Evolutionary conservation across 2,329 filamentous ascomycete genomes (phyloP).

Genomic region (Geoglossum cookeanum): DNA sequence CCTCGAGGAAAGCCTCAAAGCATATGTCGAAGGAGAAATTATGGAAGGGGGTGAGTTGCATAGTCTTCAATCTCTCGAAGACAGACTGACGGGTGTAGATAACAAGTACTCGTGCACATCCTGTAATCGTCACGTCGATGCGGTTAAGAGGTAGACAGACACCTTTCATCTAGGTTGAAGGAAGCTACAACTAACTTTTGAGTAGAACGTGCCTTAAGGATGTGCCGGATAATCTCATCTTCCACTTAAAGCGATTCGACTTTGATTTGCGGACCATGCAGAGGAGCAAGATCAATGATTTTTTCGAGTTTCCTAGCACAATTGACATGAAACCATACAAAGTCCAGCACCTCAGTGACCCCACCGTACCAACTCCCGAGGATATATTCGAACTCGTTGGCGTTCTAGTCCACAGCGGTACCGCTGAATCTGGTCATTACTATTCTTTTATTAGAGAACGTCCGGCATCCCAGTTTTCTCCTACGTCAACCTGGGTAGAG

Average conservation of each 20-base stretch:
- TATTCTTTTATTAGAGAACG: conserved; percentile 87
- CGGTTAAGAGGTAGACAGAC: conserved; percentile 53
- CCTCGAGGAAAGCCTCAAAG: conserved; percentile 71
- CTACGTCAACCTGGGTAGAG: conserved; percentile 52
- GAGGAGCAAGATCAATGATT: conserved; percentile 86
- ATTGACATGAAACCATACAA: conserved; percentile 86
- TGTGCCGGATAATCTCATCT: conserved; percentile 83
- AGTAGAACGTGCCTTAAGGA: conserved; percentile 71
- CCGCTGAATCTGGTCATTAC: conserved; percentile 87
- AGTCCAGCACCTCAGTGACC: conserved; percentile 58
- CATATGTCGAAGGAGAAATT: conserved; percentile 90
- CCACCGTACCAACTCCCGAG: conserved; percentile 32
- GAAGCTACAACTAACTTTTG: neutral
- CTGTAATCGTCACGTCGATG: conserved; percentile 77
- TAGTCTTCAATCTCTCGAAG: neutral
- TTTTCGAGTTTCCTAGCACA: conserved; percentile 66
- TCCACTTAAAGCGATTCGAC: conserved; percentile 79
- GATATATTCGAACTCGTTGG: conserved; percentile 92
- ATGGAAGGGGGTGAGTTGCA: conserved; percentile 59
- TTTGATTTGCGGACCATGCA: conserved; percentile 61
- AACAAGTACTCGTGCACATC: conserved; percentile 96
- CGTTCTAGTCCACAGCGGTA: conserved; percentile 80
- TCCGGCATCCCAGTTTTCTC: conserved; percentile 30
- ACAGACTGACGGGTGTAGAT: conserved; percentile 29
- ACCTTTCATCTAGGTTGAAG: conserved; percentile 6